Conservation (phyloP, 73 alveolate species). For the Breviolum minutum region DNA sequence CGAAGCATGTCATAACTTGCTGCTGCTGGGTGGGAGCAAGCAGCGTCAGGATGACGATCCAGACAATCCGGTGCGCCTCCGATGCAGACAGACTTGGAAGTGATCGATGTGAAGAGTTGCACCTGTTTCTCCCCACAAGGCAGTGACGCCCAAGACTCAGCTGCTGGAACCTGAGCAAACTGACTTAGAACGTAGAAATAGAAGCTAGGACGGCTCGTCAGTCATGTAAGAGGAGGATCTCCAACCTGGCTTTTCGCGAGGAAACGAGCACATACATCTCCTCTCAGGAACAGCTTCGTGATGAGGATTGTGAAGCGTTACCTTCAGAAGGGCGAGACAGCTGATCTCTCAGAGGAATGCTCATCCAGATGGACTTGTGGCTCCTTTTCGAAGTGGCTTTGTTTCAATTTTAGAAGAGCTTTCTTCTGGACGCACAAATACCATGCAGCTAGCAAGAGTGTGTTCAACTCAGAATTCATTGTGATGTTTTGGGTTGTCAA, state of each 20-base stretch:
- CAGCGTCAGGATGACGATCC: slow-evolving; percentile 10
- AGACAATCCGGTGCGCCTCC: neutral
- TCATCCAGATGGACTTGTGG: neutral
- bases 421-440: neutral
- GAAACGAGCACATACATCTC: neutral
- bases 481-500: too few species aligned
- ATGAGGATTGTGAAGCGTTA: slow-evolving; percentile 58
- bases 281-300: slow-evolving; percentile 57
- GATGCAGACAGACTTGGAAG: neutral
- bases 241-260: neutral
- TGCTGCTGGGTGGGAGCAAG: neutral
- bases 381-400: neutral
- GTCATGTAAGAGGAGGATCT: too few species aligned
- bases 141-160: slow-evolving; percentile 50
- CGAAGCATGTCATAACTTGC: neutral
- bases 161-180: neutral
- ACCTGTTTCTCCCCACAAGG: neutral
- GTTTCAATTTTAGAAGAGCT: neutral
- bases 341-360: neutral
- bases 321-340: slow-evolving; percentile 87
- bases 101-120: too few species aligned
- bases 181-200: too few species aligned
- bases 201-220: too few species aligned
- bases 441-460: too few species aligned
- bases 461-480: too few species aligned